Evolutionary conservation across 2,329 filamentous ascomycete species (phyloP).

Genomic region (Diaporthe vexans): DNA sequence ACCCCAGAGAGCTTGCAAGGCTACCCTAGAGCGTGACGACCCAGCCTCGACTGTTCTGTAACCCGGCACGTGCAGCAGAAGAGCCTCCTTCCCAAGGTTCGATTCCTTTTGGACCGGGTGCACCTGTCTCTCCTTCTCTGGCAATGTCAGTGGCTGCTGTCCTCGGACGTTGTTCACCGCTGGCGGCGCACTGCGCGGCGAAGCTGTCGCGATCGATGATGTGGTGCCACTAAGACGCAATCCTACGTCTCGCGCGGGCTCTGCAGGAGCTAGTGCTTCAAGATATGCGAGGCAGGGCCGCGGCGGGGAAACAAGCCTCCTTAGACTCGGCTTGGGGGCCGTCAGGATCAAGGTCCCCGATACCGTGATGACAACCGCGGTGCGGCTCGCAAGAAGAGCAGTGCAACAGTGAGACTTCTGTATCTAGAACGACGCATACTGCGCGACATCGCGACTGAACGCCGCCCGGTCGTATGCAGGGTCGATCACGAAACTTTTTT

Average conservation of each 20-base stretch:
- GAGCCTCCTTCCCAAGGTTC: not conserved
- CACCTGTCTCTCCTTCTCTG: not conserved
- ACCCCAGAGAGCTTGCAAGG: slow-evolving; percentile 28
- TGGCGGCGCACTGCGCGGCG: not conserved
- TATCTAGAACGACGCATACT: slow-evolving; percentile 10
- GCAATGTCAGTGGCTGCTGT: not conserved
- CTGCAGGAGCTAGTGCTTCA: slow-evolving; percentile 28
- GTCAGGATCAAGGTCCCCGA: not conserved
- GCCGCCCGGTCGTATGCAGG: not conserved
- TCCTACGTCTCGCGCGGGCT: slow-evolving; percentile 13
- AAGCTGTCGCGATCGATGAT: slow-evolving; percentile 13
- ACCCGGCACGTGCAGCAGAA: slow-evolving; percentile 1
- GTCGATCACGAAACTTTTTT: slow-evolving; percentile 17
- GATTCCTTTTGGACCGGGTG: not conserved
- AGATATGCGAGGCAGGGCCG: slow-evolving; percentile 26
- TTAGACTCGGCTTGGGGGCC: slow-evolving; percentile 9
- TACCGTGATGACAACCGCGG: not conserved
- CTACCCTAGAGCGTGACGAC: slow-evolving; percentile 23
- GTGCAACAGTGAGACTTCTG: slow-evolving; percentile 22
- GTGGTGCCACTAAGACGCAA: slow-evolving; percentile 14
- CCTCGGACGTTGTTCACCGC: not conserved
- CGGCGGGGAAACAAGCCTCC: slow-evolving; percentile 19
- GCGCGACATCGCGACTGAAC: slow-evolving; percentile 16
- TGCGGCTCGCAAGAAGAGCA: not conserved
- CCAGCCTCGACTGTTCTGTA: slow-evolving; percentile 16